Conservation (phyloP, 495 filamentous ascomycete species). For the Daldinia caldariorum region DNA sequence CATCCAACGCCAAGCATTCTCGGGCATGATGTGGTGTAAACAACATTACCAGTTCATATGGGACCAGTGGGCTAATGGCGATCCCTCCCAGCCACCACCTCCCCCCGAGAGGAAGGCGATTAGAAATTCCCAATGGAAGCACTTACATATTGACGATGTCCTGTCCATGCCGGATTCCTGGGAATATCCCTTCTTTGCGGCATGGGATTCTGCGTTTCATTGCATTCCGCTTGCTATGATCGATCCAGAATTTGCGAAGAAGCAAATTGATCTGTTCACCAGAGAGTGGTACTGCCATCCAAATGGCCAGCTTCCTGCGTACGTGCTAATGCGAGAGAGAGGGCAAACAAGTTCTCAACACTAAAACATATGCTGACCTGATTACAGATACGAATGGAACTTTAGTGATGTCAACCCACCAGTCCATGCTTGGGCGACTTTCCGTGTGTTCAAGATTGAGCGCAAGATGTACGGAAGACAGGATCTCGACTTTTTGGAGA, state of each 20-base stretch:
- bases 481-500: constrained; percentile 93
- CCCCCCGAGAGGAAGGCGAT: constrained; percentile 81
- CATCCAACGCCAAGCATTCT: constrained; percentile 92
- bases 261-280: constrained; percentile 93
- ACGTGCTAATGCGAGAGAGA: constrained; percentile 5
- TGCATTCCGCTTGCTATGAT: constrained; percentile 96
- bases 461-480: constrained; percentile 95
- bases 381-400: constrained; percentile 86
- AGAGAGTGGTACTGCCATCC: constrained; percentile 99
- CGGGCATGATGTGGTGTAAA: constrained; percentile 98
- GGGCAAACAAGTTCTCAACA: constrained; percentile 5
- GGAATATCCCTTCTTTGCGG: constrained; percentile 99
- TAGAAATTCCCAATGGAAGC: constrained; percentile 89
- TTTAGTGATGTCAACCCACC: constrained; percentile 97
- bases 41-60: constrained; percentile 96
- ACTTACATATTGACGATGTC: constrained; percentile 92
- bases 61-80: constrained; percentile 94
- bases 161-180: constrained; percentile 97
- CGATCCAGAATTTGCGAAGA: constrained; percentile 96
- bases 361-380: constrained; percentile 45
- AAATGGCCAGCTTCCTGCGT: constrained; percentile 85
- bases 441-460: constrained; percentile 97
- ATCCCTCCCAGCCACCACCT: constrained; percentile 77
- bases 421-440: constrained; percentile 95
- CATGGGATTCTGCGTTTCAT: constrained; percentile 97